These are phyloP conservation scores for Dryas alaskensis DNA, from an alignment of 306 rosid species.

Conservation along the genomic window DNA sequence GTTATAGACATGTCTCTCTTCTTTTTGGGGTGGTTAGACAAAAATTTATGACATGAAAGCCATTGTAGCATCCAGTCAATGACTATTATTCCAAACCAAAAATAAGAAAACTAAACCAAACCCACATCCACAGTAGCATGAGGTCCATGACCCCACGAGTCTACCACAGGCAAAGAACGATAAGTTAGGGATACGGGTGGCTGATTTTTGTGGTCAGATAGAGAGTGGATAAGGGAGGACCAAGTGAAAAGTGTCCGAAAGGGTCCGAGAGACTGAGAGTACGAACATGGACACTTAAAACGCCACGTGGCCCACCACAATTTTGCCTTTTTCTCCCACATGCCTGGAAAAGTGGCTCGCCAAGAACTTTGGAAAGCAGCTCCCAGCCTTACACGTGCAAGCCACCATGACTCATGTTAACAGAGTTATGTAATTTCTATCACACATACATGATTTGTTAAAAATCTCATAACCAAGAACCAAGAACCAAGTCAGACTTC, in stretches of 20 bases:
- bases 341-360: slow-evolving; percentile 16
- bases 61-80: not conserved
- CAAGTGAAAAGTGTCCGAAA: slow-evolving; percentile 7
- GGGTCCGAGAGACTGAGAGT: slow-evolving; percentile 19
- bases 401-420: not conserved
- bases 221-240: slow-evolving; percentile 10
- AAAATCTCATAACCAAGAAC: not conserved
- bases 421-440: not conserved
- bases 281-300: slow-evolving; percentile 18
- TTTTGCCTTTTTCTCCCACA: not conserved
- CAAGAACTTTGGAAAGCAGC: slow-evolving; percentile 12
- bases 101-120: not conserved
- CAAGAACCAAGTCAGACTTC: not conserved
- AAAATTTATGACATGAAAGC: not conserved
- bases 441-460: not conserved
- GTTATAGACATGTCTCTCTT: not conserved
- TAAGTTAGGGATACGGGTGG: slow-evolving; percentile 3
- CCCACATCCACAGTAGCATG: slow-evolving; percentile 4
- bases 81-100: not conserved
- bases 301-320: not conserved
- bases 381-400: not conserved
- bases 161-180: slow-evolving; percentile 7
- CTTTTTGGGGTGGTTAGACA: not conserved
- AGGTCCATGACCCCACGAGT: not conserved
- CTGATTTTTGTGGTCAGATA: slow-evolving; percentile 2